Percentiles rank a stretch among this genome's conserved stretches.
These are phyloP conservation scores for Hypomyces perniciosus DNA, from an alignment of 2,329 filamentous ascomycete genomes.

Conservation along the genomic window DNA sequence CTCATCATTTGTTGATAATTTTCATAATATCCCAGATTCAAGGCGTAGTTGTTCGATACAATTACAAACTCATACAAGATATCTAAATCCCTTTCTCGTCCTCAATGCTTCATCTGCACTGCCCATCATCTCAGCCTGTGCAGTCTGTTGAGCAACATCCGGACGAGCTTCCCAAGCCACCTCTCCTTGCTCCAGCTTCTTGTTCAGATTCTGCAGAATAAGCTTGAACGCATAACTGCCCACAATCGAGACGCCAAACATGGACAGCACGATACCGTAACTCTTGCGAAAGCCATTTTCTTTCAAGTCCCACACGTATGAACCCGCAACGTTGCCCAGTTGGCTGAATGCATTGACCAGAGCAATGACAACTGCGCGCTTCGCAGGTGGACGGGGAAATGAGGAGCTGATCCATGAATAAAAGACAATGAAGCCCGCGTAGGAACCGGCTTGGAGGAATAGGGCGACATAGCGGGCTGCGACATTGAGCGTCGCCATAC, in stretches of 20 bases:
- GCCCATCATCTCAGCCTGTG: slow-evolving; percentile 33
- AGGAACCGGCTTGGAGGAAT: slow-evolving; percentile 53
- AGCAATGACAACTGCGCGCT: slow-evolving; percentile 55
- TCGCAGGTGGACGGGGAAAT: slow-evolving; percentile 53
- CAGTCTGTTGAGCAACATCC: slow-evolving; percentile 36
- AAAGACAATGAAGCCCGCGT: slow-evolving; percentile 53
- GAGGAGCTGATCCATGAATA: slow-evolving; percentile 54
- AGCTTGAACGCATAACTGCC: slow-evolving; percentile 45
- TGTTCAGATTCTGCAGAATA: slow-evolving; percentile 42
- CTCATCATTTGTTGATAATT: too few species aligned
- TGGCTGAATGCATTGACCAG: slow-evolving; percentile 55
- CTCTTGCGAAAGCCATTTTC: slow-evolving; percentile 57
- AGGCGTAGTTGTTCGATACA: too few species aligned
- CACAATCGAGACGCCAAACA: slow-evolving; percentile 54
- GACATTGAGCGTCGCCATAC: slow-evolving; percentile 50
- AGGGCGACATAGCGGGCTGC: slow-evolving; percentile 55
- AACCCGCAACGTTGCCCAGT: slow-evolving; percentile 54
- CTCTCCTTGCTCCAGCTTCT: slow-evolving; percentile 40
- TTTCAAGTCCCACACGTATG: slow-evolving; percentile 56
- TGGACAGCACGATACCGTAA: slow-evolving; percentile 58
- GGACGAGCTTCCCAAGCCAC: slow-evolving; percentile 29
- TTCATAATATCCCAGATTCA: too few species aligned
- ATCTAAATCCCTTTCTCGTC: slow-evolving; percentile 43
- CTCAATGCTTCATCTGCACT: slow-evolving; percentile 38
- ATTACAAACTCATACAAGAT: slow-evolving; percentile 30